Conservation (phyloP, 768 basidiomycete species). For the Xerocomellus chrysenteron region DNA sequence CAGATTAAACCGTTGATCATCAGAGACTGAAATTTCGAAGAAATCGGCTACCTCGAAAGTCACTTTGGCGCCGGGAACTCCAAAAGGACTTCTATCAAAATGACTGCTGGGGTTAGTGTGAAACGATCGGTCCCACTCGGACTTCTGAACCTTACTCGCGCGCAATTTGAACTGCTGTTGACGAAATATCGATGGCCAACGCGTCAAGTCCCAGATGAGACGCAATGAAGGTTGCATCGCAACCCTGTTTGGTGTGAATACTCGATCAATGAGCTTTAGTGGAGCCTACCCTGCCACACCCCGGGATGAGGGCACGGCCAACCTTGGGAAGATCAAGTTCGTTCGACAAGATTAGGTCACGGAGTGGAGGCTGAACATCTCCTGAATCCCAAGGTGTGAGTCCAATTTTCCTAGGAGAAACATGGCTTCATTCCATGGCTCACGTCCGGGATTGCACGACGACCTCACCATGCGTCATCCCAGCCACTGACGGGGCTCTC, state of each 20-base stretch:
- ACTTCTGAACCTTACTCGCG: constrained; percentile 14
- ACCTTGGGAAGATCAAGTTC: constrained; percentile 43
- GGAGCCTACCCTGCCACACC: constrained; percentile 49
- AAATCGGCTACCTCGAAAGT: constrained; percentile 22
- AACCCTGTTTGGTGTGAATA: constrained; percentile 13
- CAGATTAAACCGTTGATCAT: constrained; percentile 13
- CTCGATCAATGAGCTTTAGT: neutral
- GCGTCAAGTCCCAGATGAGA: constrained; percentile 19
- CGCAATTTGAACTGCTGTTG: constrained; percentile 16
- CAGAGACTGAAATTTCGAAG: constrained; percentile 17
- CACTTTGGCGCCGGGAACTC: neutral
- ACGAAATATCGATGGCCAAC: constrained; percentile 20
- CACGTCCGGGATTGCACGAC: neutral
- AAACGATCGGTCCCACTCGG: neutral
- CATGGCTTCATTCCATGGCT: neutral
- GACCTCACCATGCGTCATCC: constrained; percentile 20
- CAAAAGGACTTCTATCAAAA: neutral
- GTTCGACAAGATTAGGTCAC: constrained; percentile 47
- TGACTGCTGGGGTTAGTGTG: constrained; percentile 3
- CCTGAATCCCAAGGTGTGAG: constrained; percentile 67
- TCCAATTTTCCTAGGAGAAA: constrained; percentile 39
- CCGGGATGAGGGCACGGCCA: constrained; percentile 51
- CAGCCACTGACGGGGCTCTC: constrained; percentile 15
- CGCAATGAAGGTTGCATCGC: constrained; percentile 18
- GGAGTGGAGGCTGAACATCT: constrained; percentile 52